Percentiles rank a stretch among this genome's conserved stretches.
Conservation (phyloP, 495 filamentous ascomycete genomes). For the Cercophora sp. region DNA sequence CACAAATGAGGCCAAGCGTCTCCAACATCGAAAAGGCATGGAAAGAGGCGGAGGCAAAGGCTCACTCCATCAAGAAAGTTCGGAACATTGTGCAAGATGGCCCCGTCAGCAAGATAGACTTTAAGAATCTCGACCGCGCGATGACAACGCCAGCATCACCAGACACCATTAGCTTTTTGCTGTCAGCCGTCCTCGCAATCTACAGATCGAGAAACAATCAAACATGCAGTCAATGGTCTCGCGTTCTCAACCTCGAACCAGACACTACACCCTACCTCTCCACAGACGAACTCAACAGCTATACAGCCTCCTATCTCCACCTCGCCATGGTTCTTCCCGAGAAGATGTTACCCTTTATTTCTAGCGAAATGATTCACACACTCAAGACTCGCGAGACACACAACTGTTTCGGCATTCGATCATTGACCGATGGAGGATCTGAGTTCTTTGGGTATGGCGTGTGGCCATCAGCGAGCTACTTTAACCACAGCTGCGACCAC, state of each 20-base stretch:
- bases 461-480: background rate
- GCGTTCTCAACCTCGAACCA: background rate
- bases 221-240: background rate
- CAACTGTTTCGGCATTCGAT: conserved; percentile 1
- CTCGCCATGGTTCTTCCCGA: background rate
- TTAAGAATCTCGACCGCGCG: background rate
- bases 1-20: background rate
- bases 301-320: background rate
- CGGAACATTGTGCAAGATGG: background rate
- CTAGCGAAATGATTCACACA: background rate
- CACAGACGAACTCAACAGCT: background rate
- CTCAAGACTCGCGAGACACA: background rate
- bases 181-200: background rate
- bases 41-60: background rate
- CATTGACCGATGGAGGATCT: background rate
- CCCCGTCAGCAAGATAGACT: background rate
- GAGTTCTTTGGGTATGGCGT: conserved; percentile 7
- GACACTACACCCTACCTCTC: background rate
- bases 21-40: background rate
- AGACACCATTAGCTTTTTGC: background rate
- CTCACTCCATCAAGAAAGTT: background rate
- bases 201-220: background rate
- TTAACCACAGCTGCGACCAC: background rate
- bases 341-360: background rate
- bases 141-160: background rate